These are phyloP conservation scores for Candida bentonensis DNA, from an alignment of 805 yeast species.

Conservation along the genomic window DNA sequence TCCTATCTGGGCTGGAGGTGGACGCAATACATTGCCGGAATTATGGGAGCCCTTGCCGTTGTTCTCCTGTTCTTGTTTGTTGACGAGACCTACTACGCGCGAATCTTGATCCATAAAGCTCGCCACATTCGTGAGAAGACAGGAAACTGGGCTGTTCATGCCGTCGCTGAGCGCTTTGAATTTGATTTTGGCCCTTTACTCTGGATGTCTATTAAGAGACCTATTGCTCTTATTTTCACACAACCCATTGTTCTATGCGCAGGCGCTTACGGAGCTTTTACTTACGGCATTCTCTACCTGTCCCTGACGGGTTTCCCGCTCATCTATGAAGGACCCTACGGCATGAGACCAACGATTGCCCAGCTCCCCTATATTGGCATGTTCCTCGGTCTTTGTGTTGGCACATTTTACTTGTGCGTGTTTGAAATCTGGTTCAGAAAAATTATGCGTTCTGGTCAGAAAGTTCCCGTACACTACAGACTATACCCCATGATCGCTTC, in stretches of 20 bases:
- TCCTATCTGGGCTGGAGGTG: conserved; percentile 7
- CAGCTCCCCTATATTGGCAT: conserved; percentile 72
- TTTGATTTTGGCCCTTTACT: conserved; percentile 44
- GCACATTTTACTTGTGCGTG: conserved; percentile 38
- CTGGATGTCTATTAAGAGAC: conserved; percentile 52
- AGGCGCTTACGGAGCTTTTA: conserved; percentile 59
- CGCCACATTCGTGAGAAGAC: conserved; percentile 55
- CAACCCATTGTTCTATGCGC: conserved; percentile 66
- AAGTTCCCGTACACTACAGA: conserved; percentile 66
- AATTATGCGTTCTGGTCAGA: conserved; percentile 36
- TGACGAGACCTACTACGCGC: conserved; percentile 26
- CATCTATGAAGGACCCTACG: conserved; percentile 49
- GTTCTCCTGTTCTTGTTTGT: conserved; percentile 24
- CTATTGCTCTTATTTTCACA: conserved; percentile 45
- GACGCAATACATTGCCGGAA: conserved; percentile 8
- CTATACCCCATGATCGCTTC: conserved; percentile 65
- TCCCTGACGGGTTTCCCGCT: conserved; percentile 65
- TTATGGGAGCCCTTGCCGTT: conserved; percentile 23
- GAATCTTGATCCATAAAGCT: conserved; percentile 54
- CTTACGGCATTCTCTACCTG: conserved; percentile 66
- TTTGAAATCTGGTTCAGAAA: conserved; percentile 39
- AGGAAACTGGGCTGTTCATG: conserved; percentile 73
- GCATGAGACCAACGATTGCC: conserved; percentile 43
- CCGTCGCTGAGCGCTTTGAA: conserved; percentile 66
- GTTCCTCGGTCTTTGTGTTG: conserved; percentile 51